phyloP scores from a whole-genome alignment of 1,284 basidiomycete species.

The Cryptococcus sp. region DNA sequence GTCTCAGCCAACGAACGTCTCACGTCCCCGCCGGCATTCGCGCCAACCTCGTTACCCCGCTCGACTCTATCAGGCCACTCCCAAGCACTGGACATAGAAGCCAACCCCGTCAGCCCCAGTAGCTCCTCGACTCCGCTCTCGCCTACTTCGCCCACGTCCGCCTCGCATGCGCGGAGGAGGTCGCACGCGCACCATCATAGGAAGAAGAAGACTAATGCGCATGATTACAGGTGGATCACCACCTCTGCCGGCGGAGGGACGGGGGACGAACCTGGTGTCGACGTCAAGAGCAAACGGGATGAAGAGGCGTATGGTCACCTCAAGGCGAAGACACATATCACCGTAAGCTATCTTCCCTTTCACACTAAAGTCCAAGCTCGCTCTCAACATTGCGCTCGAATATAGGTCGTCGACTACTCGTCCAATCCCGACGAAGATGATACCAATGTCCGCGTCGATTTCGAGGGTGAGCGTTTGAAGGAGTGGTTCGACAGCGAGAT shows the following conservation, averaged over 20 bases:
- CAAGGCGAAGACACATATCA: slow-evolving; percentile 33
- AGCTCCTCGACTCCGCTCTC: no score
- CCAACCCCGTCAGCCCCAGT: neutral
- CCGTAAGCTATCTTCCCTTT: slow-evolving; percentile 24
- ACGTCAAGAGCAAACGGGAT: slow-evolving; percentile 46
- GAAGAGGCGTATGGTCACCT: slow-evolving; percentile 46
- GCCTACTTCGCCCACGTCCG: no score
- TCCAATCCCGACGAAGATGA: slow-evolving; percentile 41
- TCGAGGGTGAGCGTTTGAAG: slow-evolving; percentile 42
- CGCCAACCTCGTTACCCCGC: neutral
- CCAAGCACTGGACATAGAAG: slow-evolving; percentile 9
- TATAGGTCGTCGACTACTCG: slow-evolving; percentile 50
- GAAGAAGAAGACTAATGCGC: slow-evolving; percentile 2
- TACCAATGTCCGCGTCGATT: slow-evolving; percentile 45
- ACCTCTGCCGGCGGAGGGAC: slow-evolving; percentile 35
- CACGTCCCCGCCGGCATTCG: slow-evolving; percentile 2
- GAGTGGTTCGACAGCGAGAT: slow-evolving; percentile 45
- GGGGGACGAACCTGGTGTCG: slow-evolving; percentile 54
- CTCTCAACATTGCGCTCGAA: neutral
- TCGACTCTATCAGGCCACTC: neutral
- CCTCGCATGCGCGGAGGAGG: no score
- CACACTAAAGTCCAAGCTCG: neutral
- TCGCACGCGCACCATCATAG: neutral
- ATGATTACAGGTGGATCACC: slow-evolving; percentile 38
- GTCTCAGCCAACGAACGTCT: slow-evolving; percentile 15